phyloP scores from a whole-genome alignment of 768 basidiomycete species.

The Tylopilus sp. region DNA sequence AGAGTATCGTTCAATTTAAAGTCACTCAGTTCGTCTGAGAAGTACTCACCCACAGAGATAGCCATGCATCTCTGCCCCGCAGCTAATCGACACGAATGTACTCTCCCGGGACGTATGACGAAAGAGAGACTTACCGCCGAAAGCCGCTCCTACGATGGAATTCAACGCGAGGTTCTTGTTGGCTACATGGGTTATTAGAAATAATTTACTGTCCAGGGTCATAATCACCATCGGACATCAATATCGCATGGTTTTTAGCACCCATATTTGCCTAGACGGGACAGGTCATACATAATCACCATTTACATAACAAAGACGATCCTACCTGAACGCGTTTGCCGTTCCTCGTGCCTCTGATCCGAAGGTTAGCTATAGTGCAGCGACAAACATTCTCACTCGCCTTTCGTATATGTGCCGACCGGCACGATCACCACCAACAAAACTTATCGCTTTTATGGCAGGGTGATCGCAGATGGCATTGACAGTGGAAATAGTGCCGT shows the following conservation, averaged over 20 bases:
- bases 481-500: conserved; percentile 86
- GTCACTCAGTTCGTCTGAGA: neutral
- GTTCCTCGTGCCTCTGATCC: conserved; percentile 66
- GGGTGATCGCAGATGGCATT: conserved; percentile 94
- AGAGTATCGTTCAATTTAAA: neutral
- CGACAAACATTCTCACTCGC: conserved; percentile 31
- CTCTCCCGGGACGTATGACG: conserved; percentile 19
- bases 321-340: conserved; percentile 85
- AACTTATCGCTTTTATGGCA: conserved; percentile 89
- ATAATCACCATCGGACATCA: conserved; percentile 86
- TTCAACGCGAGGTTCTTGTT: conserved; percentile 92
- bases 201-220: neutral
- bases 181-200: conserved; percentile 41
- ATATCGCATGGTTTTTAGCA: conserved; percentile 93
- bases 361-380: conserved; percentile 3
- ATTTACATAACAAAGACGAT: conserved; percentile 9
- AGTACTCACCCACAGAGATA: conserved; percentile 72
- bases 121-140: conserved; percentile 59
- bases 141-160: conserved; percentile 90
- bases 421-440: conserved; percentile 92
- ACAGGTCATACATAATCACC: neutral
- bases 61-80: conserved; percentile 99
- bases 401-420: conserved; percentile 93
- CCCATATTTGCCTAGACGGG: conserved; percentile 67
- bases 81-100: conserved; percentile 45